phyloP scores from a whole-genome alignment of 2,329 filamentous ascomycete genomes.

The Fusarium sp. region DNA sequence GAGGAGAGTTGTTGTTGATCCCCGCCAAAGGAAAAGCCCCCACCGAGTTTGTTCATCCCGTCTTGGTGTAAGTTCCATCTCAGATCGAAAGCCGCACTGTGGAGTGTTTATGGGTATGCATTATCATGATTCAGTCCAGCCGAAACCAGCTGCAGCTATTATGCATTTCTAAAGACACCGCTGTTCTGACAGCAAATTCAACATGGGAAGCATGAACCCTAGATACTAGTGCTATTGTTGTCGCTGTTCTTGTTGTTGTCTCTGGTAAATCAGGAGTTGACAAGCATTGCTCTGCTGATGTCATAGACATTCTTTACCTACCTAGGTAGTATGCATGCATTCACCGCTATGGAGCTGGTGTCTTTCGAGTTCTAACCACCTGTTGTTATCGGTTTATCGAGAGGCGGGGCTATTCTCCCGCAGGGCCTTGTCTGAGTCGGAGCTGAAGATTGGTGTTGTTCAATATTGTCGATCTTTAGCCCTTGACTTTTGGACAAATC shows the following conservation, averaged over 20 bases:
- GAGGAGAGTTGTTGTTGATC: slow-evolving; percentile 2
- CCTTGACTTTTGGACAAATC: slow-evolving; percentile 4
- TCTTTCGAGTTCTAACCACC: slow-evolving; percentile 1
- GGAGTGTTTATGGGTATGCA: slow-evolving; percentile 1
- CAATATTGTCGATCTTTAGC: not conserved
- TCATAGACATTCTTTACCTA: slow-evolving; percentile 19
- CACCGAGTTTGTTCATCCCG: slow-evolving; percentile 20
- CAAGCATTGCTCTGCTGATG: slow-evolving; percentile 12
- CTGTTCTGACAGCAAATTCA: slow-evolving; percentile 20
- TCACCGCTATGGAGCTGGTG: slow-evolving; percentile 7
- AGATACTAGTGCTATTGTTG: too few species aligned
- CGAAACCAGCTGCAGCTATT: slow-evolving; percentile 12
- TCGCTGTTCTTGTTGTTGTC: not conserved
- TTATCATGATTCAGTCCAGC: slow-evolving; percentile 34
- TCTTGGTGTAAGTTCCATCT: slow-evolving; percentile 10
- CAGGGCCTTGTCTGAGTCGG: slow-evolving; percentile 1
- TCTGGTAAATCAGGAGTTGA: slow-evolving; percentile 12
- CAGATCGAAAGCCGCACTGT: slow-evolving; percentile 25
- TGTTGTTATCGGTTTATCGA: slow-evolving; percentile 29
- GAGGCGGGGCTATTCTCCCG: slow-evolving; percentile 24
- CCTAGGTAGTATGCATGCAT: not conserved
- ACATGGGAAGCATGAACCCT: too few species aligned
- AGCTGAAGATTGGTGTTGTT: slow-evolving; percentile 4
- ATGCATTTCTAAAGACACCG: slow-evolving; percentile 33
- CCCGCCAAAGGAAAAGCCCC: slow-evolving; percentile 6